Conservation (phyloP, 805 yeast species). For the Yarrowia keelungensis region DNA sequence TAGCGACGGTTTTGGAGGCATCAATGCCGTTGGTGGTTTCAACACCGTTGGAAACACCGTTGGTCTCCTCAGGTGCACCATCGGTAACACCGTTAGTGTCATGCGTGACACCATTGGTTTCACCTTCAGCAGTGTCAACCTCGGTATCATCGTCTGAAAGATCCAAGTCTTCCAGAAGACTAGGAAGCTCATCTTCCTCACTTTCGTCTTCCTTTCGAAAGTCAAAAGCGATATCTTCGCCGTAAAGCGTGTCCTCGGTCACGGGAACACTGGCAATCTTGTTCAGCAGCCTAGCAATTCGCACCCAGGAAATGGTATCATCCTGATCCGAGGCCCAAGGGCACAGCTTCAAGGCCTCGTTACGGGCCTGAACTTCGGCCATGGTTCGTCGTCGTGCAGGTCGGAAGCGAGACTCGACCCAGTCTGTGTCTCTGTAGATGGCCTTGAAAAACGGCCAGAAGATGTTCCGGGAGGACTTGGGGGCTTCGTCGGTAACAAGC, state of each 20-base stretch:
- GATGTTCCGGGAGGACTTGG: background rate
- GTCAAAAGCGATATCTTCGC: conserved; percentile 12
- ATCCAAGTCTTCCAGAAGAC: background rate
- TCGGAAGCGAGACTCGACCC: too few relatives aligned
- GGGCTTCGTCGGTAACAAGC: conserved; percentile 22
- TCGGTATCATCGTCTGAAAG: too few relatives aligned
- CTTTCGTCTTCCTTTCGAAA: background rate
- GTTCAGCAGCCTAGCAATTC: background rate
- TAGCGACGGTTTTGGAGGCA: background rate
- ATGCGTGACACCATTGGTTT: too few relatives aligned
- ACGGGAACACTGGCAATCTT: background rate
- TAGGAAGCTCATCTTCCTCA: background rate
- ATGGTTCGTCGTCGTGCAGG: background rate
- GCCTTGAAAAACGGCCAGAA: background rate
- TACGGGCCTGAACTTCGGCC: background rate
- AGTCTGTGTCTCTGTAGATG: too few relatives aligned
- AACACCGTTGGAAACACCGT: background rate
- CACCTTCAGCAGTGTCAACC: too few relatives aligned
- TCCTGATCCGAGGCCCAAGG: conserved; percentile 10
- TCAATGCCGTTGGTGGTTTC: background rate
- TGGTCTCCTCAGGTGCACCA: too few relatives aligned
- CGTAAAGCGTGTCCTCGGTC: background rate
- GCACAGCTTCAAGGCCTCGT: conserved; percentile 4
- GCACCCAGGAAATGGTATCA: background rate
- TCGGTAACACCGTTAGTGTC: background rate